These are phyloP conservation scores for Colletotrichum sp. DNA, from an alignment of 2,329 filamentous ascomycete species.

Conservation along the genomic window DNA sequence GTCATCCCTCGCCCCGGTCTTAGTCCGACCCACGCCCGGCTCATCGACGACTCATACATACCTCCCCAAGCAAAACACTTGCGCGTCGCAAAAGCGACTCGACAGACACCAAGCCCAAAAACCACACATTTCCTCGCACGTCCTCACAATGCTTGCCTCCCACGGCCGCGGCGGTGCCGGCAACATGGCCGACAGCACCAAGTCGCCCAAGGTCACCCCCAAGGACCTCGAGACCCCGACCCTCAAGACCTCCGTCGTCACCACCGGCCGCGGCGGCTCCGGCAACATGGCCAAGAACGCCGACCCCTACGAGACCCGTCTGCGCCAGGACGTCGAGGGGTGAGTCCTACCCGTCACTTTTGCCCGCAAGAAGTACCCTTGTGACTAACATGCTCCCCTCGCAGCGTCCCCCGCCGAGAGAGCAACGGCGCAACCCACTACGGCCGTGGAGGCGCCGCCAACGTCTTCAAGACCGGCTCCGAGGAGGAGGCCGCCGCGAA, in stretches of 20 bases:
- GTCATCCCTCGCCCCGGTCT: not conserved
- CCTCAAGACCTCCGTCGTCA: slow-evolving; percentile 83
- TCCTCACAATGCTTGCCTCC: slow-evolving; percentile 56
- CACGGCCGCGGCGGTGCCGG: slow-evolving; percentile 82
- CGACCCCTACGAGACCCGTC: slow-evolving; percentile 75
- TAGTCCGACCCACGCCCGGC: not conserved
- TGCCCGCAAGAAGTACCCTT: not conserved
- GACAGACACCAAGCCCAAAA: not conserved
- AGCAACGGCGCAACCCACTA: slow-evolving; percentile 67
- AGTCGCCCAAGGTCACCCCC: slow-evolving; percentile 52
- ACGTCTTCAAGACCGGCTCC: slow-evolving; percentile 60
- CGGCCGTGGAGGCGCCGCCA: slow-evolving; percentile 78
- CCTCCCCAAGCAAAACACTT: not conserved
- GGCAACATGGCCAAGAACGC: slow-evolving; percentile 85
- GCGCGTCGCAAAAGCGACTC: not conserved
- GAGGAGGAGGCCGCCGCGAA: slow-evolving; percentile 41
- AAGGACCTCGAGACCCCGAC: slow-evolving; percentile 80
- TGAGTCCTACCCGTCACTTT: slow-evolving; percentile 40
- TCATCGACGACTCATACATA: not conserved
- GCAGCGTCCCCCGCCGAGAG: slow-evolving; percentile 57
- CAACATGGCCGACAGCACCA: slow-evolving; percentile 66
- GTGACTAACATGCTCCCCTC: slow-evolving; percentile 17
- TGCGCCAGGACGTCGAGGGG: slow-evolving; percentile 83
- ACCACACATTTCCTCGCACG: not conserved
- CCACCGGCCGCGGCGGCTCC: slow-evolving; percentile 85